Conservation (phyloP, 1,284 basidiomycete genomes). For the Cryptococcus deneoformans region DNA sequence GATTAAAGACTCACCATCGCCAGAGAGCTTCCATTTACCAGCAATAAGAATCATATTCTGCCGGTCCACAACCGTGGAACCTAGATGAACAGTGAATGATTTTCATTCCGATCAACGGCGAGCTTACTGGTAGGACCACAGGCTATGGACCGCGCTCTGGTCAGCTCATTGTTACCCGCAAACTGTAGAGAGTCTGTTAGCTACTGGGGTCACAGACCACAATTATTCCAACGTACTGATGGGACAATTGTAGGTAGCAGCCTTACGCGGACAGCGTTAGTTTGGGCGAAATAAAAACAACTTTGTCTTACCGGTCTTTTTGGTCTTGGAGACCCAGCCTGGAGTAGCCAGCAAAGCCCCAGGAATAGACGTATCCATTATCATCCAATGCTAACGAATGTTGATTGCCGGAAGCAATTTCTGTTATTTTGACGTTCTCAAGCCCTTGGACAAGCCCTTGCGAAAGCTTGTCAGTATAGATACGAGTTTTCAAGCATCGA, state of each 20-base stretch:
- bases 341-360: slow-evolving; percentile 55
- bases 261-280: slow-evolving; percentile 8
- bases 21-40: slow-evolving; percentile 82
- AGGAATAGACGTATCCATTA: slow-evolving; percentile 78
- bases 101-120: slow-evolving; percentile 19
- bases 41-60: slow-evolving; percentile 64
- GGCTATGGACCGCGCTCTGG: slow-evolving; percentile 64
- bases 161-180: slow-evolving; percentile 63
- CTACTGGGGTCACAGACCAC: no score
- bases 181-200: slow-evolving; percentile 54
- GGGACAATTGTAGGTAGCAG: slow-evolving; percentile 73
- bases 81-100: slow-evolving; percentile 11
- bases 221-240: slow-evolving; percentile 52
- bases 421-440: slow-evolving; percentile 66
- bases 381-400: slow-evolving; percentile 78
- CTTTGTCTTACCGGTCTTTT: slow-evolving; percentile 58
- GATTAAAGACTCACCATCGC: slow-evolving; percentile 62
- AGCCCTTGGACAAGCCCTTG: slow-evolving; percentile 22
- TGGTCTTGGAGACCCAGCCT: slow-evolving; percentile 66
- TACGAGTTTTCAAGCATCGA: background rate
- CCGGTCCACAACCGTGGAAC: slow-evolving; percentile 75
- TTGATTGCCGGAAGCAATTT: slow-evolving; percentile 81
- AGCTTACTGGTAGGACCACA: slow-evolving; percentile 69
- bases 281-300: no score
- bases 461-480: background rate